Evolutionary conservation across 805 yeast genomes (phyloP).

Genomic region (Hanseniaspora singularis): DNA sequence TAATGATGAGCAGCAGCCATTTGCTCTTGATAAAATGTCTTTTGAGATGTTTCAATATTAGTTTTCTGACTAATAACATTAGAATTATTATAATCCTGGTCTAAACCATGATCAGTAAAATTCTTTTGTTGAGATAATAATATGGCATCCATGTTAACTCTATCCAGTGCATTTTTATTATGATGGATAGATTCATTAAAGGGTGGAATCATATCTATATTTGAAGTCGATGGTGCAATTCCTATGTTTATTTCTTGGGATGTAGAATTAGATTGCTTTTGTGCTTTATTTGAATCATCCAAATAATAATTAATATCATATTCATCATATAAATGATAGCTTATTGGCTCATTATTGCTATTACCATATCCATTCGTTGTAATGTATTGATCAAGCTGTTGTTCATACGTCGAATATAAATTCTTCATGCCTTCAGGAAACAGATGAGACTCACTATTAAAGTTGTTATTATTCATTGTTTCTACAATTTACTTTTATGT

Average conservation of each 20-base stretch:
- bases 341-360: constrained; percentile 5
- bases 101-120: too few species aligned
- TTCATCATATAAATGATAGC: constrained; percentile 12
- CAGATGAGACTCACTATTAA: too few species aligned
- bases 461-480: neutral
- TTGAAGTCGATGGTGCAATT: neutral
- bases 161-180: too few species aligned
- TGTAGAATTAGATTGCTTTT: too few species aligned
- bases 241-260: neutral
- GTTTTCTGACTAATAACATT: neutral
- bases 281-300: neutral
- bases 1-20: constrained; percentile 11
- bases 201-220: too few species aligned
- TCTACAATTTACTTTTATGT: too few species aligned
- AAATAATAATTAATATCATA: constrained; percentile 13
- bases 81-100: neutral
- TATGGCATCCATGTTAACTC: too few species aligned
- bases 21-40: constrained; percentile 1
- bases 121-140: too few species aligned
- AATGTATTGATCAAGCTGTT: constrained; percentile 2
- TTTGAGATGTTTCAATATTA: neutral
- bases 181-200: too few species aligned
- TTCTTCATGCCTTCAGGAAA: constrained; percentile 2
- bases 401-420: constrained; percentile 6
- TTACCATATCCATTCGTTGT: neutral